phyloP scores from a whole-genome alignment of 495 filamentous ascomycete species.

The Aspergillus kassunensis region DNA sequence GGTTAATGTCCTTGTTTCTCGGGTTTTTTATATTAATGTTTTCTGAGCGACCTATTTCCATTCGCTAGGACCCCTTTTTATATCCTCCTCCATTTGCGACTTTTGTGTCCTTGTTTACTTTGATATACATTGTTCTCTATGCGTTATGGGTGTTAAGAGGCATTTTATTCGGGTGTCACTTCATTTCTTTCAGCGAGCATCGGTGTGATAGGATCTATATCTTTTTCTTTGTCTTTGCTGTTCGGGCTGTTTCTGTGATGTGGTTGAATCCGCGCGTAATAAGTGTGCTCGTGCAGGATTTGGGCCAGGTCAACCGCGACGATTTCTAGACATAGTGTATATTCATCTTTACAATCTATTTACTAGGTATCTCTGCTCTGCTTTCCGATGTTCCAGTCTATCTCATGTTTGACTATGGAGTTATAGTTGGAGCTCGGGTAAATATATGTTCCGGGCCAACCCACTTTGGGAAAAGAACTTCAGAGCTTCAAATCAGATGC shows the following conservation, averaged over 20 bases:
- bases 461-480: slow-evolving; percentile 7
- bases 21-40: not conserved
- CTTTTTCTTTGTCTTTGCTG: slow-evolving; percentile 6
- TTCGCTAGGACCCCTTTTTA: slow-evolving; percentile 10
- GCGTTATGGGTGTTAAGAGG: slow-evolving; percentile 32
- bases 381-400: too few relatives aligned
- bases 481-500: not conserved
- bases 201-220: slow-evolving; percentile 29
- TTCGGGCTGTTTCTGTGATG: slow-evolving; percentile 17
- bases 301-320: slow-evolving; percentile 27
- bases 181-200: slow-evolving; percentile 37
- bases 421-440: slow-evolving; percentile 6
- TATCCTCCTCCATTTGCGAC: slow-evolving; percentile 9
- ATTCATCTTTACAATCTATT: slow-evolving; percentile 5
- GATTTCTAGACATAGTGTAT: slow-evolving; percentile 19
- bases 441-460: slow-evolving; percentile 3
- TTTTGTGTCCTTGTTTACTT: slow-evolving; percentile 3
- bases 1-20: slow-evolving; percentile 30
- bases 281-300: slow-evolving; percentile 32
- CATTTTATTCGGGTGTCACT: slow-evolving; percentile 30
- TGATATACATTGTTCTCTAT: slow-evolving; percentile 16
- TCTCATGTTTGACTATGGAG: too few relatives aligned
- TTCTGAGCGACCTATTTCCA: slow-evolving; percentile 14
- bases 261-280: slow-evolving; percentile 32
- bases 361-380: too few relatives aligned